Evolutionary conservation across 2,329 filamentous ascomycete genomes (phyloP).

Genomic region (Trichoderma brevicompactum): DNA sequence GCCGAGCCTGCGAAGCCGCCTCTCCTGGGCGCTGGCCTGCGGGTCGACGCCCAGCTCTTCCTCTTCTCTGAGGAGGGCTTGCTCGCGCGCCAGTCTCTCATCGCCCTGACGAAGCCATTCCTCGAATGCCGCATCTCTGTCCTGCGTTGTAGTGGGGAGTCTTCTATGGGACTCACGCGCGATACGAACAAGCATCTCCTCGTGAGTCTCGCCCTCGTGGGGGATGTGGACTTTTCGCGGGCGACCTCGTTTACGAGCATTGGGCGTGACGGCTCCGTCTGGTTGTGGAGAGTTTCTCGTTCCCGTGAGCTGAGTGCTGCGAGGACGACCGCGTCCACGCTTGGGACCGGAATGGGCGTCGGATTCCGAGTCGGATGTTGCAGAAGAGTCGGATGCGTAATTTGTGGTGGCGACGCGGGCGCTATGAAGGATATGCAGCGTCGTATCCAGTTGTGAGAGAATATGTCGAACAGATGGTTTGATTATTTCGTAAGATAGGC

Average conservation of each 20-base stretch:
- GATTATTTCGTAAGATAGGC: slow-evolving; percentile 65
- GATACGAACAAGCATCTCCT: slow-evolving; percentile 53
- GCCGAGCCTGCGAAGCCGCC: slow-evolving; percentile 44
- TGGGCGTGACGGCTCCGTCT: slow-evolving; percentile 25
- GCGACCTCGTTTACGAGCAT: slow-evolving; percentile 42
- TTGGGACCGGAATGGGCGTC: slow-evolving; percentile 37
- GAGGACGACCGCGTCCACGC: slow-evolving; percentile 38
- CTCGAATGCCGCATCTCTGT: slow-evolving; percentile 42
- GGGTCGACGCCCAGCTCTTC: slow-evolving; percentile 29
- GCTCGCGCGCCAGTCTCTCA: slow-evolving; percentile 31
- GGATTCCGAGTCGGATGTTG: slow-evolving; percentile 43
- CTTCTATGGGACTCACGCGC: slow-evolving; percentile 48
- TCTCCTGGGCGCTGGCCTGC: slow-evolving; percentile 34
- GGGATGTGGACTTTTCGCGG: slow-evolving; percentile 48
- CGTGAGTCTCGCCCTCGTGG: slow-evolving; percentile 50
- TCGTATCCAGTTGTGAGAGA: slow-evolving; percentile 68
- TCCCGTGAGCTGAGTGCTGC: slow-evolving; percentile 28
- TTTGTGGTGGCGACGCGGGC: slow-evolving; percentile 57
- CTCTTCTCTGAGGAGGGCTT: slow-evolving; percentile 27
- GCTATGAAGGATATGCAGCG: slow-evolving; percentile 73
- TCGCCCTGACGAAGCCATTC: slow-evolving; percentile 43
- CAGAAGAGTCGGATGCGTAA: slow-evolving; percentile 47
- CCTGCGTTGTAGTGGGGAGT: slow-evolving; percentile 36
- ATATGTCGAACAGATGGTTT: slow-evolving; percentile 72
- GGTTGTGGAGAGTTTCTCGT: slow-evolving; percentile 1